Conservation (phyloP, 495 filamentous ascomycete species). For the Aspergillus olivimuriae region DNA sequence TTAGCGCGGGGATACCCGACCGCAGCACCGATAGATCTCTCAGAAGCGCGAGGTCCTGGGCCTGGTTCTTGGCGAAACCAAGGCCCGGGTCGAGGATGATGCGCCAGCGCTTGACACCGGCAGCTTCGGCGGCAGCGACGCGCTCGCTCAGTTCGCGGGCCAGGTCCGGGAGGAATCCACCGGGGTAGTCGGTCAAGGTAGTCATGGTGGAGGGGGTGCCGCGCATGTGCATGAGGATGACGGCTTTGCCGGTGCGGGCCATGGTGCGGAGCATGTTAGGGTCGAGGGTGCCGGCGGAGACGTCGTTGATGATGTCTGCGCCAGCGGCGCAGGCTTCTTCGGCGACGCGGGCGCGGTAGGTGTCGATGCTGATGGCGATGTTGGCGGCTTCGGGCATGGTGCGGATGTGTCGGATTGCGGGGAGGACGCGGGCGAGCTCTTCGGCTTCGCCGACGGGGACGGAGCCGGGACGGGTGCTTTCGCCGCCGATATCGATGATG, state of each 20-base stretch:
- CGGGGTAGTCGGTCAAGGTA: conserved; percentile 59
- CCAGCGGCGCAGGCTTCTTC: conserved; percentile 71
- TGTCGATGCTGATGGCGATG: conserved; percentile 80
- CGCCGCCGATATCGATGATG: conserved; percentile 89
- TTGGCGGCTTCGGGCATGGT: conserved; percentile 51
- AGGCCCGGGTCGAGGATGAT: conserved; percentile 93
- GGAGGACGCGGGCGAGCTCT: conserved; percentile 72
- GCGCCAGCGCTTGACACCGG: conserved; percentile 84
- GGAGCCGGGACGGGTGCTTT: conserved; percentile 78
- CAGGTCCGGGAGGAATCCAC: conserved; percentile 66
- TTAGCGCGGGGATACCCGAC: conserved; percentile 49
- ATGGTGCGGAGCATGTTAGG: conserved; percentile 75
- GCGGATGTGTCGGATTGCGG: conserved; percentile 68
- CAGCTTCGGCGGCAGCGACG: conserved; percentile 69
- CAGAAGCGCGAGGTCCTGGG: conserved; percentile 76
- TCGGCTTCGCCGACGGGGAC: conserved; percentile 58
- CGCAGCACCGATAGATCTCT: conserved; percentile 58
- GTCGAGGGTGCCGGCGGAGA: conserved; percentile 78
- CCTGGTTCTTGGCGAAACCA: conserved; percentile 80
- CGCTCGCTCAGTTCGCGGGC: conserved; percentile 61
- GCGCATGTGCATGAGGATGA: conserved; percentile 94
- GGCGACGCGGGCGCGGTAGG: conserved; percentile 85
- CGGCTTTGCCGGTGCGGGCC: conserved; percentile 70
- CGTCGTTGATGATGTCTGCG: conserved; percentile 92
- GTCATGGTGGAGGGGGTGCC: conserved; percentile 83